A percentile compares a stretch with the other conserved stretches of the same genome.
Conservation (phyloP, 176 grass and related monocot genomes). For the Carex pumila region DNA sequence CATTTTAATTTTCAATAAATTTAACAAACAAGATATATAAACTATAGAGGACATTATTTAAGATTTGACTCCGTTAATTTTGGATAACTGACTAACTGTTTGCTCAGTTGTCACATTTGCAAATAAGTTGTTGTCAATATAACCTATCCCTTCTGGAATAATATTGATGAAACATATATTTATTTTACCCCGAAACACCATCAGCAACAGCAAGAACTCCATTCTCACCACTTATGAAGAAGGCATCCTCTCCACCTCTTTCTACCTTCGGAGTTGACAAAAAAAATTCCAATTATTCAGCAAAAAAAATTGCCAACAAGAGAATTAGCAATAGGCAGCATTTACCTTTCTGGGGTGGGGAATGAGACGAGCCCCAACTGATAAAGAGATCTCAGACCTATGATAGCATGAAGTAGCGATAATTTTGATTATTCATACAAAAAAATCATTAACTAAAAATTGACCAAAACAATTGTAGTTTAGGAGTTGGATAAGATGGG, state of each 20-base stretch:
- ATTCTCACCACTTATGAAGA: constrained; percentile 43
- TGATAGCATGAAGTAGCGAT: background rate
- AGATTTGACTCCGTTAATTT: background rate
- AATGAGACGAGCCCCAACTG: constrained; percentile 54
- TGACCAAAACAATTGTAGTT: background rate
- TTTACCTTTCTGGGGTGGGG: constrained; percentile 74
- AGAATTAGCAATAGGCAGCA: background rate
- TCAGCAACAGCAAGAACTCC: constrained; percentile 88
- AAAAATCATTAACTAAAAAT: too few relatives aligned
- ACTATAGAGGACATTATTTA: background rate
- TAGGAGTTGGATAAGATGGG: background rate
- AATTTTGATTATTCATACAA: background rate
- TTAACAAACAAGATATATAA: too few relatives aligned
- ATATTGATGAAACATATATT: constrained; percentile 7
- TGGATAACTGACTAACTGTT: too few relatives aligned
- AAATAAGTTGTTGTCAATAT: background rate
- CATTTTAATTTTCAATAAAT: background rate
- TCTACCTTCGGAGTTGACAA: constrained; percentile 34
- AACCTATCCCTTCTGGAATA: background rate
- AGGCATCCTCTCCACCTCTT: constrained; percentile 82
- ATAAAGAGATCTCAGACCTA: constrained; percentile 52
- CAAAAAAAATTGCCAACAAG: background rate
- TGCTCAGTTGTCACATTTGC: too few relatives aligned
- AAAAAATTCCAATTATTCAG: background rate
- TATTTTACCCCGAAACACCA: constrained; percentile 75